A percentile compares a stretch with the other conserved stretches of the same genome.
Evolutionary conservation across 768 basidiomycete species (phyloP).

Genomic region (Phylloporus arenicola): DNA sequence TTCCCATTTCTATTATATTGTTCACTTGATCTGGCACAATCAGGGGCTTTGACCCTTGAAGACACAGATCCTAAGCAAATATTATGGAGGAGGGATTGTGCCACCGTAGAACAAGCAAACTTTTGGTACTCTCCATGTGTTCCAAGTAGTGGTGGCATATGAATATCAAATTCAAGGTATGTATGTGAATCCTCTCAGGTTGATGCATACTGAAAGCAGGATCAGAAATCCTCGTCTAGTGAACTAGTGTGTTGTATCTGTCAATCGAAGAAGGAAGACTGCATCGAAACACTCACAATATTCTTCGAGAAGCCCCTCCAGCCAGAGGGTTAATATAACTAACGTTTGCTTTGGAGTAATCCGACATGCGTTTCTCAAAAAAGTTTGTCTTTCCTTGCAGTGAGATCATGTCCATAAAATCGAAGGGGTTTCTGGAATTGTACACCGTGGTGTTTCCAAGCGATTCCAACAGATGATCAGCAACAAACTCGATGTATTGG

Average conservation of each 20-base stretch:
- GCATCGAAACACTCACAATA: conserved; percentile 32
- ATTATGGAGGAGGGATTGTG: too few species aligned
- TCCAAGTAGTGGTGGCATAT: too few species aligned
- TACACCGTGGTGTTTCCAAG: conserved; percentile 80
- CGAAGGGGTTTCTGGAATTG: conserved; percentile 33
- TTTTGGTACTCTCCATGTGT: too few species aligned
- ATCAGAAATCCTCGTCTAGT: conserved; percentile 19
- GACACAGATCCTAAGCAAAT: too few species aligned
- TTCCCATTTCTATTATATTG: too few species aligned
- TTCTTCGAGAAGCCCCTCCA: conserved; percentile 6
- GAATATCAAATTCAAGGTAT: background rate
- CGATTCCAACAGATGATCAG: conserved; percentile 81
- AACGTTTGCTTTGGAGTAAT: conserved; percentile 62
- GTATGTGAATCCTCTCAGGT: too few species aligned
- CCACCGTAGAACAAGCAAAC: too few species aligned
- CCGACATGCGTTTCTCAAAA: conserved; percentile 21
- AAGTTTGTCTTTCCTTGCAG: conserved; percentile 3
- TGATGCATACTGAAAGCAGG: background rate
- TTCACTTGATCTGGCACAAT: too few species aligned
- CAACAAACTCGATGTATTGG: conserved; percentile 88
- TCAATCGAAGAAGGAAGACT: background rate
- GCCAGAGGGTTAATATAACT: conserved; percentile 22
- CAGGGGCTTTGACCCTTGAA: too few species aligned
- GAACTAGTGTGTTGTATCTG: conserved; percentile 1
- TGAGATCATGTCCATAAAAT: conserved; percentile 4